phyloP scores from a whole-genome alignment of 768 basidiomycete species.

The Sarcodon aspratus region DNA sequence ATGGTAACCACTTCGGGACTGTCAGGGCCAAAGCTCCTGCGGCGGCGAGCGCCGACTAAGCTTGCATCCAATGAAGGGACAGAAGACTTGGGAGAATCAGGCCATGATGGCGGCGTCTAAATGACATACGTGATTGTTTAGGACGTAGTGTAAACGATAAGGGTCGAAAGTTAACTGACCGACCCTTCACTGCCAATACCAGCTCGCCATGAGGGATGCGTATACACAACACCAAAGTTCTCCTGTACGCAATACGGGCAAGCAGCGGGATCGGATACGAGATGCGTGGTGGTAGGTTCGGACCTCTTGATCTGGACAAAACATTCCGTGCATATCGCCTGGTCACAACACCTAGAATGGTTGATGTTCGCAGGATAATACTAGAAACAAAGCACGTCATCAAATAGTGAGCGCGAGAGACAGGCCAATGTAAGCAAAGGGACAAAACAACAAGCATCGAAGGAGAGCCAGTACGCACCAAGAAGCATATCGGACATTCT shows the following conservation, averaged over 20 bases:
- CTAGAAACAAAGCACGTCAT: slow-evolving; percentile 26
- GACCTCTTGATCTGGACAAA: slow-evolving; percentile 98
- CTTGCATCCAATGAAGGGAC: slow-evolving; percentile 11
- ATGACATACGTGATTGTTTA: slow-evolving; percentile 1
- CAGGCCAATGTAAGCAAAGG: slow-evolving; percentile 4
- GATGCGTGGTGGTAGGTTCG: slow-evolving; percentile 89
- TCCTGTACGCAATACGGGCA: slow-evolving; percentile 98
- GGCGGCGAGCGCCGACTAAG: slow-evolving; percentile 43
- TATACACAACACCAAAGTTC: slow-evolving; percentile 91
- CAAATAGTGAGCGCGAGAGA: neutral
- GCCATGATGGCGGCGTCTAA: slow-evolving; percentile 33
- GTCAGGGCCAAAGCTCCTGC: slow-evolving; percentile 82
- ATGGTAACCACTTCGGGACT: slow-evolving; percentile 87
- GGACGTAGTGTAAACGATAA: slow-evolving; percentile 1
- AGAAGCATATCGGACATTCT: slow-evolving; percentile 97
- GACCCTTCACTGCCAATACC: slow-evolving; percentile 68
- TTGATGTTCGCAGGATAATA: slow-evolving; percentile 98
- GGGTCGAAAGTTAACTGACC: slow-evolving; percentile 28
- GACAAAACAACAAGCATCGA: slow-evolving; percentile 8
- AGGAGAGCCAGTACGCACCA: slow-evolving; percentile 42
- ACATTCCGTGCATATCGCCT: slow-evolving; percentile 97
- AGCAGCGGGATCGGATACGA: slow-evolving; percentile 92
- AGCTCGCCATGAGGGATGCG: slow-evolving; percentile 67
- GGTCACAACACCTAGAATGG: slow-evolving; percentile 95
- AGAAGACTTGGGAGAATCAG: slow-evolving; percentile 40